phyloP scores from a whole-genome alignment of 2,329 filamentous ascomycete species.

The Colletotrichum higginsianum region DNA sequence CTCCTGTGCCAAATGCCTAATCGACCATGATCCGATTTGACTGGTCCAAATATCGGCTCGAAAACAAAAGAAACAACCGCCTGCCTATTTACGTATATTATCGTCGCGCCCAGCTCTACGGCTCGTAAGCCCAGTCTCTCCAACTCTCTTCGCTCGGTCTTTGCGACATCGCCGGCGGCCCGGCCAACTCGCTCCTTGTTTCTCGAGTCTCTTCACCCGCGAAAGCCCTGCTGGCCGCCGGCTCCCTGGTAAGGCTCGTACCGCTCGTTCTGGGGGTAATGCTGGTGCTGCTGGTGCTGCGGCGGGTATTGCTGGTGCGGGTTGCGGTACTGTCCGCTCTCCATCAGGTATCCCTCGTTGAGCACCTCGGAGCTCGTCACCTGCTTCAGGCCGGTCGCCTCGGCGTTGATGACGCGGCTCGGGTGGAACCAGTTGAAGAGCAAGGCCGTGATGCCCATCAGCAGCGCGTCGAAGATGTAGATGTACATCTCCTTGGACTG shows the following conservation, averaged over 20 bases:
- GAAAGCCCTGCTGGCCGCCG: slow-evolving; percentile 11
- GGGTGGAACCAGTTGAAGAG: slow-evolving; percentile 45
- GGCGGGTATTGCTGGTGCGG: slow-evolving; percentile 11
- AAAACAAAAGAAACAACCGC: not conserved
- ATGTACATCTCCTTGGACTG: slow-evolving; percentile 54
- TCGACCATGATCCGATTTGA: not conserved
- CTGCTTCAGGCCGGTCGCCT: slow-evolving; percentile 11
- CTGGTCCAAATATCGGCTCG: not conserved
- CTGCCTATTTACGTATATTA: not conserved
- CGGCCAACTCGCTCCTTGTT: not conserved
- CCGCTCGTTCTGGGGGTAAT: slow-evolving; percentile 1
- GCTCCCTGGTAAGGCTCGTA: slow-evolving; percentile 25
- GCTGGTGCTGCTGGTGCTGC: slow-evolving; percentile 8
- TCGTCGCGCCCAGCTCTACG: not conserved
- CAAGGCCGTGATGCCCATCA: slow-evolving; percentile 50
- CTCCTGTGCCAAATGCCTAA: not conserved
- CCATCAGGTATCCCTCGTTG: slow-evolving; percentile 31
- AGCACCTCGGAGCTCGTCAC: slow-evolving; percentile 29
- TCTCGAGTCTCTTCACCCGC: not conserved
- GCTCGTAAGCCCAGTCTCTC: slow-evolving; percentile 31
- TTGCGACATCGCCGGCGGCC: not conserved
- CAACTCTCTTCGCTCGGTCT: slow-evolving; percentile 20
- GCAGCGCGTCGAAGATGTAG: slow-evolving; percentile 57
- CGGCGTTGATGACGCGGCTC: slow-evolving; percentile 32
- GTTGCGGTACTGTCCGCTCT: slow-evolving; percentile 28